Evolutionary conservation across 371 early-diverging fungal species (phyloP), one percentile per base, ranked within the genome.

Genomic region (Choanephora cucurbitarum): DNA sequence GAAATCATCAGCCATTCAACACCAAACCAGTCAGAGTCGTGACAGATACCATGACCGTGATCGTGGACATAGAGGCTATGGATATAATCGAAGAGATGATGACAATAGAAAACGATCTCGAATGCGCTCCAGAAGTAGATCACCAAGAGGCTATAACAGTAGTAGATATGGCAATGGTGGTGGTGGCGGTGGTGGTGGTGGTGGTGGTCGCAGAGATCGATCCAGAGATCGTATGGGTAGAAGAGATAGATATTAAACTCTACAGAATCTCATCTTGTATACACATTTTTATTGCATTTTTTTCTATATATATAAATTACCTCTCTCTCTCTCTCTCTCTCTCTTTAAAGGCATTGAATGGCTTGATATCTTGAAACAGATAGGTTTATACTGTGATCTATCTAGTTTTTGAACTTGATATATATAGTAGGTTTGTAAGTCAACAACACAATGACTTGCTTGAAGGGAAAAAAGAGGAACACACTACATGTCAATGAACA

Each of bases 211-310:
- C 23, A 70, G 80, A 60, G 77, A 82, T 28, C 67, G 75, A 66
- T 73, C 74, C 44, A 68, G 77, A 62, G 74, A 76, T 40, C 64
- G 77, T 56, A 58, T 63, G 50, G 56, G 75, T 57, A 64, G 63
- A 67, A 73, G 72, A 81, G 77, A 70, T 72, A 82, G 71, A 87
- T 91, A 71, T 82, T 59, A 49, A 53, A 28, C 5, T 28, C 7
- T 28, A n/a, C n/a, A n/a, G n/a, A n/a, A n/a, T n/a, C n/a, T n/a
- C n/a, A n/a, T n/a, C n/a, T n/a, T n/a, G 28, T 7, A 28, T 28
- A 28, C 28, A 3, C 7, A 28, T 28, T 28, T 28, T 28, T 3
- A 5, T 5, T 28, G 7, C 28, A 28, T 28, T 7, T 28, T 28
- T 28, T 28, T 28, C 7, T 28, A 5, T 28, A 28, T 28, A n/a